These are phyloP conservation scores for Nelumbo lutea DNA, from an alignment of 164 flowering plant genomes.

Conservation along the genomic window DNA sequence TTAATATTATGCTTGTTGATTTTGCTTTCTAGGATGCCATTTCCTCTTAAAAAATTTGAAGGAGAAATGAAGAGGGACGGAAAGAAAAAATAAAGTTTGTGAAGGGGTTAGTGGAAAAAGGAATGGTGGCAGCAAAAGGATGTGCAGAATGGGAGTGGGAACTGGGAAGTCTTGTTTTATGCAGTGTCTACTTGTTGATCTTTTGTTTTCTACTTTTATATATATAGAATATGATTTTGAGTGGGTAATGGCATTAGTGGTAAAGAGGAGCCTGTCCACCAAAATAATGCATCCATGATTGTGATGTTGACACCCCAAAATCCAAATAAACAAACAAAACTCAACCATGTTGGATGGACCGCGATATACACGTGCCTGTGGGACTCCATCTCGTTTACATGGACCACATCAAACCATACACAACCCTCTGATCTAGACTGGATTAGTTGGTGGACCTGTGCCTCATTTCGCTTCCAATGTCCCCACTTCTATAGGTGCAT, in stretches of 20 bases:
- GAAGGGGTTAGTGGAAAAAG: too few relatives aligned
- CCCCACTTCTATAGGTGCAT: too few relatives aligned
- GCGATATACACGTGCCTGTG: conserved; percentile 42
- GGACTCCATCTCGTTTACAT: conserved; percentile 4
- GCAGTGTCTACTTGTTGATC: conserved; percentile 7
- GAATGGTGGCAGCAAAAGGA: too few relatives aligned
- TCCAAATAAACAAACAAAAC: conserved; percentile 26
- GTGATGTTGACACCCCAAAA: conserved; percentile 25
- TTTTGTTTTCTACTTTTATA: background rate
- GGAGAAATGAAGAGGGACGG: too few relatives aligned
- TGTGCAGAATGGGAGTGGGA: too few relatives aligned
- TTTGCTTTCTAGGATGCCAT: background rate
- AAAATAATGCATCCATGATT: conserved; percentile 37
- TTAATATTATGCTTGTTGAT: conserved; percentile 6
- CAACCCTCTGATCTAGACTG: too few relatives aligned
- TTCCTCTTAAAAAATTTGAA: background rate
- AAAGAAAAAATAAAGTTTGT: too few relatives aligned
- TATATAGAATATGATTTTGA: background rate
- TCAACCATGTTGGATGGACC: conserved; percentile 24
- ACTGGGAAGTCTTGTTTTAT: conserved; percentile 21
- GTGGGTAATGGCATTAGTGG: conserved; percentile 9
- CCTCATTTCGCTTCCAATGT: too few relatives aligned
- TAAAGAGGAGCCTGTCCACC: conserved; percentile 14
- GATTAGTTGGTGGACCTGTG: too few relatives aligned
- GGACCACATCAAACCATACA: too few relatives aligned